Evolutionary conservation across 2,329 filamentous ascomycete genomes (phyloP).

Genomic region (Epichloe sp.): DNA sequence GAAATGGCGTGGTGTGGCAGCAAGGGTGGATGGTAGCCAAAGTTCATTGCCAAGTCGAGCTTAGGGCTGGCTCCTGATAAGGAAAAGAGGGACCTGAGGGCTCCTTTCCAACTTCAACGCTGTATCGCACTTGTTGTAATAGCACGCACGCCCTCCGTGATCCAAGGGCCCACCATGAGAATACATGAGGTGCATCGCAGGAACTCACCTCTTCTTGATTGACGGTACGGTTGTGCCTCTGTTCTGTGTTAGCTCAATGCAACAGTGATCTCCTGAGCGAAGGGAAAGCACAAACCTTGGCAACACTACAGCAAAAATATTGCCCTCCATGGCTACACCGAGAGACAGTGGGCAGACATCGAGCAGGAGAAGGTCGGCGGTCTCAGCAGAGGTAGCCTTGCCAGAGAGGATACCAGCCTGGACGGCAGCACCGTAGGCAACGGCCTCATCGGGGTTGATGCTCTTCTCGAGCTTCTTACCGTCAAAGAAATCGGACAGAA

Average conservation of each 20-base stretch:
- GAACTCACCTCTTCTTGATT: conserved; percentile 54
- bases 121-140: too few species aligned
- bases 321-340: conserved; percentile 98
- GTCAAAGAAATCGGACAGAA: conserved; percentile 96
- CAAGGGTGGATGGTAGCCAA: background rate
- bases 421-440: conserved; percentile 96
- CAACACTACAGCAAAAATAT: conserved; percentile 94
- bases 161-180: background rate
- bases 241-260: too few species aligned
- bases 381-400: conserved; percentile 93
- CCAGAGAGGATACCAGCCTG: conserved; percentile 98
- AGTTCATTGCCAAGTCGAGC: background rate
- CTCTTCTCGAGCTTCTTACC: conserved; percentile 99
- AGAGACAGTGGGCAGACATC: conserved; percentile 94
- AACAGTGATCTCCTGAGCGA: too few species aligned
- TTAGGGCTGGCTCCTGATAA: background rate
- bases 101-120: too few species aligned
- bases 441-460: conserved; percentile 99
- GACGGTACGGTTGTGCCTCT: conserved; percentile 36
- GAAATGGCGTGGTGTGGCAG: background rate
- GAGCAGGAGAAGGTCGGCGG: conserved; percentile 83
- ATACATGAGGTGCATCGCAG: background rate
- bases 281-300: conserved; percentile 31
- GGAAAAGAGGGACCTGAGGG: too few species aligned
- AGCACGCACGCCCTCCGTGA: too few species aligned